Percentiles rank a stretch among this genome's conserved stretches.
These are phyloP conservation scores for Prunus campanulata DNA, from an alignment of 306 rosid species.

Conservation along the genomic window DNA sequence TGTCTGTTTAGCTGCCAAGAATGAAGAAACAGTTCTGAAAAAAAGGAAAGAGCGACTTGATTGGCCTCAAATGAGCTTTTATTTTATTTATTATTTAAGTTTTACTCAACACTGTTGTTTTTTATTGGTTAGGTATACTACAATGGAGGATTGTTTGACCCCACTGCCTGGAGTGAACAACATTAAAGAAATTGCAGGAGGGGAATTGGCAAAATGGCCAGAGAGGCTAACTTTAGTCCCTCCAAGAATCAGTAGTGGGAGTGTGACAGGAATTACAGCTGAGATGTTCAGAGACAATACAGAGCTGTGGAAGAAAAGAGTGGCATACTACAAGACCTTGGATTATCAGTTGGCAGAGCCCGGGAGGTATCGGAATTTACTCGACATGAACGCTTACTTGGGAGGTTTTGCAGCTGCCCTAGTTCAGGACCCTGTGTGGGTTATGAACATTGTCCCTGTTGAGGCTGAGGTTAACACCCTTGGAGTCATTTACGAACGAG, in stretches of 20 bases:
- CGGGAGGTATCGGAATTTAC: slow-evolving; percentile 78
- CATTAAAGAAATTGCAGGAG: slow-evolving; percentile 64
- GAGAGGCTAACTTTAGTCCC: slow-evolving; percentile 67
- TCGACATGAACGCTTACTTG: slow-evolving; percentile 81
- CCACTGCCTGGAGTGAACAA: slow-evolving; percentile 68
- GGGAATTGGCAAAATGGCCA: slow-evolving; percentile 77
- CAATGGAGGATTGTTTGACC: slow-evolving; percentile 76
- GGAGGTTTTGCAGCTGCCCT: slow-evolving; percentile 96
- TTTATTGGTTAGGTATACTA: slow-evolving; percentile 63
- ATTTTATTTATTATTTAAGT: not conserved
- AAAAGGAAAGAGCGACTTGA: not conserved
- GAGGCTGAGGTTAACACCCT: slow-evolving; percentile 75
- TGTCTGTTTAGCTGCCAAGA: slow-evolving; percentile 12
- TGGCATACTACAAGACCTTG: slow-evolving; percentile 52
- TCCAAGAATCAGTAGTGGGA: slow-evolving; percentile 75
- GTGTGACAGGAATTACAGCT: slow-evolving; percentile 55
- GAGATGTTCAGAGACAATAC: slow-evolving; percentile 54
- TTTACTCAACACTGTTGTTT: not conserved
- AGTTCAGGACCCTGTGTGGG: slow-evolving; percentile 76
- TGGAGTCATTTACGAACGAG: slow-evolving; percentile 81
- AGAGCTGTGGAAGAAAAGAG: slow-evolving; percentile 74
- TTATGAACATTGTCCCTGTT: slow-evolving; percentile 87
- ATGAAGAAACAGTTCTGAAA: not conserved
- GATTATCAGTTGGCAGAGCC: slow-evolving; percentile 63
- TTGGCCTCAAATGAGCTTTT: no score